phyloP scores from a whole-genome alignment of 768 basidiomycete species.

The Lentinula sp. region DNA sequence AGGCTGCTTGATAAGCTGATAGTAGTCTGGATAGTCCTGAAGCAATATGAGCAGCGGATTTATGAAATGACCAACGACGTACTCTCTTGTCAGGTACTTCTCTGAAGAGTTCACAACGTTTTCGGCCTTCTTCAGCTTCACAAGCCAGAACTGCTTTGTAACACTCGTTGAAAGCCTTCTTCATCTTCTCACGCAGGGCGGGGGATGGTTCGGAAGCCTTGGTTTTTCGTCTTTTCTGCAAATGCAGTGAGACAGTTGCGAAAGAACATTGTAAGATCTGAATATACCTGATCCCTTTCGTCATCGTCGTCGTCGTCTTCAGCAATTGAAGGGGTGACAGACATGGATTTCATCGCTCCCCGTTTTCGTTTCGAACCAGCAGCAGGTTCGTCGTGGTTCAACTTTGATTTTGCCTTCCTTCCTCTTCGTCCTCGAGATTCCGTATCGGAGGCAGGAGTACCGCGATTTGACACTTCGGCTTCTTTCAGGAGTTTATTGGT shows the following conservation, averaged over 20 bases:
- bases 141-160: slow-evolving; percentile 68
- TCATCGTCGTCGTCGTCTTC: slow-evolving; percentile 74
- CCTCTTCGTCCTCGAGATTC: slow-evolving; percentile 56
- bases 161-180: slow-evolving; percentile 75
- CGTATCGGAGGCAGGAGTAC: slow-evolving; percentile 59
- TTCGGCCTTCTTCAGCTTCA: slow-evolving; percentile 68
- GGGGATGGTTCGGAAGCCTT: slow-evolving; percentile 54
- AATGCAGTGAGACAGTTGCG: background rate
- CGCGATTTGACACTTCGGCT: slow-evolving; percentile 53
- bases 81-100: slow-evolving; percentile 80
- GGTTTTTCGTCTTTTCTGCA: slow-evolving; percentile 82
- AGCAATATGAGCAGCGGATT: slow-evolving; percentile 9
- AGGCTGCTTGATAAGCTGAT: slow-evolving; percentile 79
- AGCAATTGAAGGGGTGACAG: slow-evolving; percentile 66
- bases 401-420: slow-evolving; percentile 57
- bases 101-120: slow-evolving; percentile 82
- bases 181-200: slow-evolving; percentile 68
- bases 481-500: slow-evolving; percentile 56
- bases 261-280: background rate
- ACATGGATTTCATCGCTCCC: slow-evolving; percentile 58
- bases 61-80: slow-evolving; percentile 14
- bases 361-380: slow-evolving; percentile 73
- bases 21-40: slow-evolving; percentile 90
- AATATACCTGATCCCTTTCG: slow-evolving; percentile 56
- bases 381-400: slow-evolving; percentile 38